Evolutionary conservation across 352 stramenopile species (phyloP).

Genomic region (Phytophthora podocarpi): DNA sequence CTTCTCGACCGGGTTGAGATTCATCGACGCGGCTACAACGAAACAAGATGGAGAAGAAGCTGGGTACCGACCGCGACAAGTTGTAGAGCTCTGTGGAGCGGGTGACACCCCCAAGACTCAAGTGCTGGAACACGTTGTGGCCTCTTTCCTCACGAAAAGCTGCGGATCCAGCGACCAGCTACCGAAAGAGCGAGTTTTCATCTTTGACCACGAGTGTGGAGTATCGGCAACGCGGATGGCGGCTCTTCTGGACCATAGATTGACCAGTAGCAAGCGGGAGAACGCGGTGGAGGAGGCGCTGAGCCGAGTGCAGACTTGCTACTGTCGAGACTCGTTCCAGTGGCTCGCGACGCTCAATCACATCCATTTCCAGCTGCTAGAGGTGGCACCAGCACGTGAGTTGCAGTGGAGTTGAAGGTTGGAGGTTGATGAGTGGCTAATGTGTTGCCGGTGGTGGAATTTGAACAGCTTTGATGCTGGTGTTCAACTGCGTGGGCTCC

Average conservation of each 20-base stretch:
- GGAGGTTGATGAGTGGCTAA: conserved; percentile 6
- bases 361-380: conserved; percentile 66
- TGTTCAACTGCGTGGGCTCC: conserved; percentile 66
- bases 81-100: conserved; percentile 63
- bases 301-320: conserved; percentile 45
- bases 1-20: conserved; percentile 61
- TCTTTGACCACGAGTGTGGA: conserved; percentile 75
- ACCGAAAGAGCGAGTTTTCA: conserved; percentile 49
- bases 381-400: conserved; percentile 52
- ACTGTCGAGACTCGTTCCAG: conserved; percentile 73
- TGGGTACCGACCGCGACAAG: conserved; percentile 62
- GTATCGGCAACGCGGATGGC: conserved; percentile 24
- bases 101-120: conserved; percentile 42
- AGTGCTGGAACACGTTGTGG: conserved; percentile 62
- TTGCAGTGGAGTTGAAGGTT: not conserved
- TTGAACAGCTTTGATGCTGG: conserved; percentile 53
- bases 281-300: conserved; percentile 31
- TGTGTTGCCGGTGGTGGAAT: not conserved
- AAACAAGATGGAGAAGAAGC: conserved; percentile 12
- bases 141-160: conserved; percentile 59
- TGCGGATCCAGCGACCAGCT: conserved; percentile 13
- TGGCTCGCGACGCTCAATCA: conserved; percentile 79
- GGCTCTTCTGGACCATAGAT: conserved; percentile 8
- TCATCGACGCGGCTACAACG: conserved; percentile 53
- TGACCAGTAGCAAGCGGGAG: conserved; percentile 13